Percentiles rank a stretch among this genome's conserved stretches.
phyloP scores from a whole-genome alignment of 257 asterid species.

The Fraxinus americana region DNA sequence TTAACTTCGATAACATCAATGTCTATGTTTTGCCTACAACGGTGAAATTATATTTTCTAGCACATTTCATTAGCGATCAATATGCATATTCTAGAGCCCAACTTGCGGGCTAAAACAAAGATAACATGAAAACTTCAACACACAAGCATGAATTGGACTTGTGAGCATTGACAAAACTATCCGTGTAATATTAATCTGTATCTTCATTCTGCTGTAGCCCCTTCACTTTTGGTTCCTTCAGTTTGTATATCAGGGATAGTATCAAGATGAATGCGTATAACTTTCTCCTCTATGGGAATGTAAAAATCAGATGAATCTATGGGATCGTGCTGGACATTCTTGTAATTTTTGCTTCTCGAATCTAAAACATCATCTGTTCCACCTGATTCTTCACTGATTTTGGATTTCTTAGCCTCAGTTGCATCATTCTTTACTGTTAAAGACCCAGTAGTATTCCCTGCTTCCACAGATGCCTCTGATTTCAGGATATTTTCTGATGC shows the following conservation, averaged over 20 bases:
- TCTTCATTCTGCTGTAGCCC: constrained; percentile 67
- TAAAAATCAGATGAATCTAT: constrained; percentile 64
- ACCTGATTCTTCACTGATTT: constrained; percentile 24
- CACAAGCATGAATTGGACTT: constrained; percentile 20
- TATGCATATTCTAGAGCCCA: constrained; percentile 24
- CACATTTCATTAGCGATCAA: constrained; percentile 21
- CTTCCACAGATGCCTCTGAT: constrained; percentile 26
- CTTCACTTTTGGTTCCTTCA: constrained; percentile 61
- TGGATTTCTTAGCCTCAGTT: constrained; percentile 36
- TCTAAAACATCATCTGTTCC: constrained; percentile 41
- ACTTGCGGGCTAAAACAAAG: constrained; percentile 22
- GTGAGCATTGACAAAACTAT: constrained; percentile 19
- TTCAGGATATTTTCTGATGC: constrained; percentile 26
- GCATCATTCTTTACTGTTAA: constrained; percentile 27
- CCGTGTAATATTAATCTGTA: constrained; percentile 18
- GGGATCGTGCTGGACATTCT: constrained; percentile 49
- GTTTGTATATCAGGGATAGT: constrained; percentile 67
- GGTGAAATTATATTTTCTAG: constrained; percentile 28
- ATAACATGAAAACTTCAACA: not conserved
- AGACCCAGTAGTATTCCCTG: constrained; percentile 33
- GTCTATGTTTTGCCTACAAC: constrained; percentile 38
- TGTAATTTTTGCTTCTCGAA: constrained; percentile 37
- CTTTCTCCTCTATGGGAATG: constrained; percentile 52
- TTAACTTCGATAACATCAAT: constrained; percentile 26
- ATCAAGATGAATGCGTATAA: constrained; percentile 54